Conservation (phyloP, 2,329 filamentous ascomycete species). For the Diaporthe helianthi region DNA sequence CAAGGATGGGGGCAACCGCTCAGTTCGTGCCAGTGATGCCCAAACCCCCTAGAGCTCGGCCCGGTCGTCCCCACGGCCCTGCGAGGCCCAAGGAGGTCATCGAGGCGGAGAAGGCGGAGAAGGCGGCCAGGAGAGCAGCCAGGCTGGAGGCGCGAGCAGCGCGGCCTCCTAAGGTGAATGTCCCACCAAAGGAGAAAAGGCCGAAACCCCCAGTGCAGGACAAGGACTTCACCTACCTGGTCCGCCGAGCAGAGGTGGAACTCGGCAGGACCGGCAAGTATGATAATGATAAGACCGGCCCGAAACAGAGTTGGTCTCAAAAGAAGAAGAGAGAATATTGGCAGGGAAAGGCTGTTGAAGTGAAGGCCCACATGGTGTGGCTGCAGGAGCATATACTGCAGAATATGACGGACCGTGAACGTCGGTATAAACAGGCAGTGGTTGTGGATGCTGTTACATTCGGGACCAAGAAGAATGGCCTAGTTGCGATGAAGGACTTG, state of each 20-base stretch:
- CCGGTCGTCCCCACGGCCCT: not conserved
- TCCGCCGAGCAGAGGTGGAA: slow-evolving; percentile 20
- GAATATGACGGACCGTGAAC: not conserved
- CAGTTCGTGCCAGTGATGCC: not conserved
- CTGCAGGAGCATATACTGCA: slow-evolving; percentile 23
- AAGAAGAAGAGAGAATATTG: not conserved
- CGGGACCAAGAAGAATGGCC: slow-evolving; percentile 24
- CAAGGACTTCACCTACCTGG: slow-evolving; percentile 25
- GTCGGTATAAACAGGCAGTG: not conserved
- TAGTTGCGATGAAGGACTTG: slow-evolving; percentile 18
- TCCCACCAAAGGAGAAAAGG: not conserved
- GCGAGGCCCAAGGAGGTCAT: slow-evolving; percentile 18
- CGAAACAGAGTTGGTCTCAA: slow-evolving; percentile 5
- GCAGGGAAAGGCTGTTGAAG: slow-evolving; percentile 9
- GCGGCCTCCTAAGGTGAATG: not conserved
- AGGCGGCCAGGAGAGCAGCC: not conserved
- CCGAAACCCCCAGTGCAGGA: not conserved
- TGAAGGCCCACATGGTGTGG: slow-evolving; percentile 17
- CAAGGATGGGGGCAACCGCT: not conserved
- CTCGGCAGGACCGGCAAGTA: slow-evolving; percentile 9
- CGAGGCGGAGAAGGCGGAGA: not conserved
- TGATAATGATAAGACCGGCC: slow-evolving; percentile 1
- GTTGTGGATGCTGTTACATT: not conserved
- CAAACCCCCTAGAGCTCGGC: not conserved
- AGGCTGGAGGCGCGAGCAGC: not conserved